These are phyloP conservation scores for Salix brachista DNA, from an alignment of 345 rosid species.

Conservation along the genomic window DNA sequence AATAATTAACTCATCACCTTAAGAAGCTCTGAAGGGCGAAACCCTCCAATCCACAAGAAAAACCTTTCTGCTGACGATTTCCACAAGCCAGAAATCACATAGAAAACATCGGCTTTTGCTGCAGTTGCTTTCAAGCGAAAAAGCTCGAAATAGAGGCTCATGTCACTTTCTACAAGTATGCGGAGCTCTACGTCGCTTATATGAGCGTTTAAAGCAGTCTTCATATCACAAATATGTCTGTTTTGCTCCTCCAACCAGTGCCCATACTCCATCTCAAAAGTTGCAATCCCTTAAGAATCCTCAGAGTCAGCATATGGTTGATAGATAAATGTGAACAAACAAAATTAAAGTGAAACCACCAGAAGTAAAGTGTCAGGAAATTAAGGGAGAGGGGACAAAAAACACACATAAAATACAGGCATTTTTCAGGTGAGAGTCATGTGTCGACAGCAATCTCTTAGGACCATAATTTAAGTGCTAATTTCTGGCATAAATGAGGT, in stretches of 20 bases:
- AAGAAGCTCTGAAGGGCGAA: conserved; percentile 88
- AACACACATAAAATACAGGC: background rate
- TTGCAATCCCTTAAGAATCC: conserved; percentile 48
- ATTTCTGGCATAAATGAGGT: background rate
- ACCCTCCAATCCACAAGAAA: conserved; percentile 95
- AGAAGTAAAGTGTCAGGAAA: background rate
- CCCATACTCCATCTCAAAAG: conserved; percentile 87
- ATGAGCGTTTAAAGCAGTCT: conserved; percentile 57
- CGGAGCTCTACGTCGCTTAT: conserved; percentile 56
- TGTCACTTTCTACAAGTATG: conserved; percentile 55
- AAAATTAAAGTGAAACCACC: background rate
- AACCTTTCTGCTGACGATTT: conserved; percentile 82
- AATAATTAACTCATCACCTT: conserved; percentile 47
- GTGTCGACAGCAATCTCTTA: background rate
- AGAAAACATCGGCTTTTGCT: conserved; percentile 76
- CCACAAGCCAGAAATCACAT: conserved; percentile 85
- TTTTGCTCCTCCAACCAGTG: conserved; percentile 83
- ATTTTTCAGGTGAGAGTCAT: background rate
- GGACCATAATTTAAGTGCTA: background rate
- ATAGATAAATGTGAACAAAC: conserved; percentile 9
- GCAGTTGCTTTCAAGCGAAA: conserved; percentile 75
- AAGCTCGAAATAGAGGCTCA: conserved; percentile 77
- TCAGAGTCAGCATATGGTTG: conserved; percentile 4
- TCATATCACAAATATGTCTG: conserved; percentile 53
- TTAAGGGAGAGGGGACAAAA: background rate